phyloP scores from a whole-genome alignment of 2,329 filamentous ascomycete genomes.

The Aspergillus fischeri region DNA sequence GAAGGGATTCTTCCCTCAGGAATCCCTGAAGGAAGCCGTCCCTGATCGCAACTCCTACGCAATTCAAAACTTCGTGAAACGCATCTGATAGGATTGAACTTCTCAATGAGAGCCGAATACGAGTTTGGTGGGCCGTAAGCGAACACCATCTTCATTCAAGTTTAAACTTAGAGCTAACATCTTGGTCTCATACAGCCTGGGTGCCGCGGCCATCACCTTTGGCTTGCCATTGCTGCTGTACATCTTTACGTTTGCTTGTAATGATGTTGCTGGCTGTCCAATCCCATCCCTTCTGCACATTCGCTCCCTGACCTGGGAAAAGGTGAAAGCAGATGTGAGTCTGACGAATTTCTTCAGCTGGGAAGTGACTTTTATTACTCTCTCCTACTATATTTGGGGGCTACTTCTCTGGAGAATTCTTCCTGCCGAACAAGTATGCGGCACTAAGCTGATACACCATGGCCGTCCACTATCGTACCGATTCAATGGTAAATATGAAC shows the following conservation, averaged over 20 bases:
- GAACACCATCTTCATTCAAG: constrained; percentile 8
- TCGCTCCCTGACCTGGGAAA: constrained; percentile 61
- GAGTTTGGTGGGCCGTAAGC: constrained; percentile 42
- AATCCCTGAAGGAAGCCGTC: too few species aligned
- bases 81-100: too few species aligned
- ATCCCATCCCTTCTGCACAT: constrained; percentile 65
- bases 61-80: too few species aligned
- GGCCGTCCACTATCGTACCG: constrained; percentile 74
- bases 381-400: constrained; percentile 73
- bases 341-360: constrained; percentile 57
- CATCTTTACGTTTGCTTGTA: constrained; percentile 75
- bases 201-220: constrained; percentile 70
- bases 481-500: constrained; percentile 58
- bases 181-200: constrained; percentile 50
- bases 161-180: background rate
- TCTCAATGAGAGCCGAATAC: constrained; percentile 17
- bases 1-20: too few species aligned
- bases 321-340: constrained; percentile 70
- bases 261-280: constrained; percentile 84
- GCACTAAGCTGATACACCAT: constrained; percentile 58
- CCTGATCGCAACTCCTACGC: too few species aligned
- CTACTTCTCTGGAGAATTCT: constrained; percentile 68
- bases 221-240: constrained; percentile 74
- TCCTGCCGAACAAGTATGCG: constrained; percentile 65
- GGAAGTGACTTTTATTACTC: constrained; percentile 58